Conservation (phyloP, 2,329 filamentous ascomycete genomes). For the Corinectria fuckeliana region DNA sequence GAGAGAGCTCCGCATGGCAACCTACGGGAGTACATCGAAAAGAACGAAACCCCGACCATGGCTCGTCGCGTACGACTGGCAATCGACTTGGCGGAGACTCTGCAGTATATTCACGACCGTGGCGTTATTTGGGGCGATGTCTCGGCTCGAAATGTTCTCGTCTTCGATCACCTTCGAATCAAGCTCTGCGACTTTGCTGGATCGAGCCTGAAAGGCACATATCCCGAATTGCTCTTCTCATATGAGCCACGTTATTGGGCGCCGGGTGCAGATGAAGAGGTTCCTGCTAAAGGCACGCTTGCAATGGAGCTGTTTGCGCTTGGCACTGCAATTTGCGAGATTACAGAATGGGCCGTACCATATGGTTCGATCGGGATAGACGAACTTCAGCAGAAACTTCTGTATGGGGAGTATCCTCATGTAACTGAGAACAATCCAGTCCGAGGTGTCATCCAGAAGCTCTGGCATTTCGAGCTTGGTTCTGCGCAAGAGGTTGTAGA, state of each 20-base stretch:
- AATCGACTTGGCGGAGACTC: neutral
- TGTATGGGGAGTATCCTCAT: slow-evolving; percentile 6
- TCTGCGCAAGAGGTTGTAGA: neutral
- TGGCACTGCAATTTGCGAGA: slow-evolving; percentile 9
- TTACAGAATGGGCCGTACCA: slow-evolving; percentile 8
- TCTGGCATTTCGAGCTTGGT: neutral
- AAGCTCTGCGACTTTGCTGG: slow-evolving; percentile 3
- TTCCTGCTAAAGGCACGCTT: neutral
- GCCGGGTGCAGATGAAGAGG: neutral
- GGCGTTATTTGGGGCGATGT: slow-evolving; percentile 4
- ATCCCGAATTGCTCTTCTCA: neutral
- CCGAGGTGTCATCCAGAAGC: neutral
- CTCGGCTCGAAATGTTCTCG: slow-evolving; percentile 1
- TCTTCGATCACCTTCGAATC: neutral
- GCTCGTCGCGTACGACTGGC: neutral
- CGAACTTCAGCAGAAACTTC: slow-evolving; percentile 5
- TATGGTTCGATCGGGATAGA: slow-evolving; percentile 6
- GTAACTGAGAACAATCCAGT: neutral
- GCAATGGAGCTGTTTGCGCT: slow-evolving; percentile 9
- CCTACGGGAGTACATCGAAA: neutral
- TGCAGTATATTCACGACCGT: neutral
- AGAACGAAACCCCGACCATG: neutral
- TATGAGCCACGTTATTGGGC: neutral
- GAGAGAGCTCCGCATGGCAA: slow-evolving; percentile 10
- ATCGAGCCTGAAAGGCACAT: neutral